Conservation (phyloP, 805 yeast species). For the Kodamaea sagamina region DNA sequence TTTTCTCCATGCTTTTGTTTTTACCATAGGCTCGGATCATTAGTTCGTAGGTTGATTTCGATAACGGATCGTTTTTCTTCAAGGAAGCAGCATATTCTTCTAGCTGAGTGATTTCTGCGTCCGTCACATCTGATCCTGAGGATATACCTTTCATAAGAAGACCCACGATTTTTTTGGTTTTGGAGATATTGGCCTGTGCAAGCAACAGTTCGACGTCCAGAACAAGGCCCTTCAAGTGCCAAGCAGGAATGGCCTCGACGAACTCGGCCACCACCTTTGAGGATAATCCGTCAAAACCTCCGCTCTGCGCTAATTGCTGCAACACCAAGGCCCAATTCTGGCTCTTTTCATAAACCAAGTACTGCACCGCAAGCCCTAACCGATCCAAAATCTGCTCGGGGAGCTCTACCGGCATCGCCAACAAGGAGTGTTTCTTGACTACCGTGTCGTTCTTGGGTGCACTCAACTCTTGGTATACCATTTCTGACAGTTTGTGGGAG, state of each 20-base stretch:
- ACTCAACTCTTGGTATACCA: neutral
- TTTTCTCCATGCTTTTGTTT: conserved; percentile 34
- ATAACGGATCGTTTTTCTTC: conserved; percentile 18
- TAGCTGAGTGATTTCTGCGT: conserved; percentile 26
- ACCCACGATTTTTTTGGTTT: conserved; percentile 36
- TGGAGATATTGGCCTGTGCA: conserved; percentile 30
- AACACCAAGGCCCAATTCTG: conserved; percentile 53
- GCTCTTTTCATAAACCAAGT: conserved; percentile 37
- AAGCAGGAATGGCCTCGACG: conserved; percentile 43
- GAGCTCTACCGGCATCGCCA: conserved; percentile 25
- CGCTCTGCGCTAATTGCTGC: conserved; percentile 33
- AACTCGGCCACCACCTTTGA: conserved; percentile 37
- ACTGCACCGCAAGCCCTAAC: conserved; percentile 42
- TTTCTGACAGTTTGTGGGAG: conserved; percentile 14
- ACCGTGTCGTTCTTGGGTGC: conserved; percentile 15
- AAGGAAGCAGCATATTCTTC: conserved; percentile 35
- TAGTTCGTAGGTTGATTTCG: conserved; percentile 44
- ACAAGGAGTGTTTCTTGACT: conserved; percentile 16
- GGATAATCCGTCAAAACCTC: conserved; percentile 38
- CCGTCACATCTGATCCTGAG: conserved; percentile 21
- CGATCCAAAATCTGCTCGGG: conserved; percentile 40
- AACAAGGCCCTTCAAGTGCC: conserved; percentile 34
- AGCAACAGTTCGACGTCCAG: conserved; percentile 40
- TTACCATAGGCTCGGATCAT: conserved; percentile 51
- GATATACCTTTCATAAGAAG: conserved; percentile 40